These are phyloP conservation scores for Saccharomycopsis amapae DNA, from an alignment of 805 yeast species.

Conservation along the genomic window DNA sequence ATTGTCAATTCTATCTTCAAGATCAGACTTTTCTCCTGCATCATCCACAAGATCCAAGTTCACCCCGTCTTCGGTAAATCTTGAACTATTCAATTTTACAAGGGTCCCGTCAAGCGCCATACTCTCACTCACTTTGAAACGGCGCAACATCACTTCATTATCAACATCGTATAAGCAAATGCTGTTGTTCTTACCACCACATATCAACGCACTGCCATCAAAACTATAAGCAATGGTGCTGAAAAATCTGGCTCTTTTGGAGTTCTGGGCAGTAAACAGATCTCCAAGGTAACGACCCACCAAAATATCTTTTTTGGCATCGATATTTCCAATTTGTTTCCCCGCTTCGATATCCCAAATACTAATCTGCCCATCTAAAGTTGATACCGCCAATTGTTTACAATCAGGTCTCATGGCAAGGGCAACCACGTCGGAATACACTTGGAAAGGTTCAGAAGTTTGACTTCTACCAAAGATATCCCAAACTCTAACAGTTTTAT, in stretches of 20 bases:
- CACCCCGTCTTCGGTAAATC: constrained; percentile 77
- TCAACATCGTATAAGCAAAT: constrained; percentile 87
- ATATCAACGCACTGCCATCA: constrained; percentile 82
- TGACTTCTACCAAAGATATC: constrained; percentile 81
- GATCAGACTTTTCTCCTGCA: constrained; percentile 79
- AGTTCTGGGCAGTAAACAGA: constrained; percentile 70
- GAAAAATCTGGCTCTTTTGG: constrained; percentile 79
- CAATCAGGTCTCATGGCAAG: constrained; percentile 88
- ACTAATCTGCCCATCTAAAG: constrained; percentile 80
- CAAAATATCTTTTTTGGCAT: constrained; percentile 78
- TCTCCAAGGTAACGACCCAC: constrained; percentile 81
- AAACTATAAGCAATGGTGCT: constrained; percentile 76
- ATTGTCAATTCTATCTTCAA: constrained; percentile 71
- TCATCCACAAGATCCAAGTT: constrained; percentile 66
- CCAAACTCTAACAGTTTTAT: constrained; percentile 90
- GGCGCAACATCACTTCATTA: constrained; percentile 75
- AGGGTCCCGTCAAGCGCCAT: constrained; percentile 88
- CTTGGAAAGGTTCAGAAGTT: constrained; percentile 84
- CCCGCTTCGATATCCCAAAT: constrained; percentile 81
- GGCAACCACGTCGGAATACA: constrained; percentile 75
- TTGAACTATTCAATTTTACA: constrained; percentile 67
- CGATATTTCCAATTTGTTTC: constrained; percentile 74
- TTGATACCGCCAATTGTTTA: constrained; percentile 80
- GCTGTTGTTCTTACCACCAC: constrained; percentile 89
- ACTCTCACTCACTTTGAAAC: constrained; percentile 80